phyloP scores from a whole-genome alignment of 306 rosid species.

The Casuarina glauca region DNA sequence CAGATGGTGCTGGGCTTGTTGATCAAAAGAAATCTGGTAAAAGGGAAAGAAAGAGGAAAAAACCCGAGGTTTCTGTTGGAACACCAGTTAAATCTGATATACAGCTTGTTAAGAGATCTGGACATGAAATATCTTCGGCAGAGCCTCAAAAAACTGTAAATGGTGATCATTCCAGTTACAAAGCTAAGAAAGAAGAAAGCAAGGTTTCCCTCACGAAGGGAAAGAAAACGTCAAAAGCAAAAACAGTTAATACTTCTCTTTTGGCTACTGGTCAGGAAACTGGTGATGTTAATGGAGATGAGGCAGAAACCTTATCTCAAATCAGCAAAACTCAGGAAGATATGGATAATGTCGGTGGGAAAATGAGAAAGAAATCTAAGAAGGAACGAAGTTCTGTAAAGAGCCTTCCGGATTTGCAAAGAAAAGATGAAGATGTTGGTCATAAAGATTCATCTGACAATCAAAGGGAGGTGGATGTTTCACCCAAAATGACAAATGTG shows the following conservation, averaged over 20 bases:
- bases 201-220: slow-evolving; percentile 39
- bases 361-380: slow-evolving; percentile 45
- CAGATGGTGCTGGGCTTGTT: slow-evolving; percentile 31
- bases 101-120: slow-evolving; percentile 31
- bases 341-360: slow-evolving; percentile 35
- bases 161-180: slow-evolving; percentile 36
- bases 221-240: slow-evolving; percentile 25
- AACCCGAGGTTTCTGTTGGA: slow-evolving; percentile 34
- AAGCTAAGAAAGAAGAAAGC: slow-evolving; percentile 31
- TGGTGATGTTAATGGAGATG: slow-evolving; percentile 24
- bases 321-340: slow-evolving; percentile 34
- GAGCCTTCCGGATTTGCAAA: slow-evolving; percentile 29
- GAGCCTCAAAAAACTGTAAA: slow-evolving; percentile 33
- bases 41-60: slow-evolving; percentile 41
- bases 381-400: slow-evolving; percentile 41
- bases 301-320: slow-evolving; percentile 35
- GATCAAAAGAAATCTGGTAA: slow-evolving; percentile 32
- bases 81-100: slow-evolving; percentile 15
- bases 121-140: slow-evolving; percentile 22
- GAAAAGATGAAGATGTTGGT: slow-evolving; percentile 36
- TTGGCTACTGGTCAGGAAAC: slow-evolving; percentile 23
- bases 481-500: slow-evolving; percentile 22
- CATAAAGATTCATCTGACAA: slow-evolving; percentile 31
- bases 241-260: slow-evolving; percentile 25
- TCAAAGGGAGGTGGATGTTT: slow-evolving; percentile 12